Evolutionary conservation across 202 grass and related monocot genomes (phyloP).

Genomic region (Schoenoplectus triqueter): DNA sequence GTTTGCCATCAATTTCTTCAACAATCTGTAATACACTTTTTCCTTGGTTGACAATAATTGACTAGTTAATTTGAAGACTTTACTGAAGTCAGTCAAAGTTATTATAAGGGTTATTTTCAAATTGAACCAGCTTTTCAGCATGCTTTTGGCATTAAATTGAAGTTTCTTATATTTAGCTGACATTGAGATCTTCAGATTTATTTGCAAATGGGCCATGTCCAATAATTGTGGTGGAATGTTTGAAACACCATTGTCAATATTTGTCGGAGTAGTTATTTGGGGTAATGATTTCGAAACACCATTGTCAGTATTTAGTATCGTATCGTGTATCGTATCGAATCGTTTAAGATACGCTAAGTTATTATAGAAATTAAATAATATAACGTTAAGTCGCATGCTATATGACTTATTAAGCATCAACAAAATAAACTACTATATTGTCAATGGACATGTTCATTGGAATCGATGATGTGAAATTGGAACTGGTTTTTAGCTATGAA

Average conservation of each 20-base stretch:
- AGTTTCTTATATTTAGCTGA: not conserved
- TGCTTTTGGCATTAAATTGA: not conserved
- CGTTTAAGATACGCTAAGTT: too few relatives aligned
- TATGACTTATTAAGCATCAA: too few relatives aligned
- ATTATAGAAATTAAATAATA: too few relatives aligned
- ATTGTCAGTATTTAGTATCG: too few relatives aligned
- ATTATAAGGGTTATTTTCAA: not conserved
- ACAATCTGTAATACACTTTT: constrained; percentile 24
- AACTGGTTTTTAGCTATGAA: too few relatives aligned
- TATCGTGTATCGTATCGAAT: too few relatives aligned
- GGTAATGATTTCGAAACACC: constrained; percentile 3
- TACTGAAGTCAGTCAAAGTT: not conserved
- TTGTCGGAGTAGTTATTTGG: not conserved
- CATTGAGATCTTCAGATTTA: not conserved
- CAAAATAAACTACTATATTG: too few relatives aligned
- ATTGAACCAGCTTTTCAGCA: not conserved
- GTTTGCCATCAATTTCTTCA: constrained; percentile 31
- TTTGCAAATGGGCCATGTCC: not conserved
- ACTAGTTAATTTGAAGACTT: not conserved
- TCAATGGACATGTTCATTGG: too few relatives aligned
- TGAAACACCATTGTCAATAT: constrained; percentile 2
- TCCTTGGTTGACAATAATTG: not conserved
- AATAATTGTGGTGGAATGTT: not conserved
- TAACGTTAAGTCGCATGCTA: too few relatives aligned
- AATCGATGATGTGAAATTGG: too few relatives aligned